A percentile compares a stretch with the other conserved stretches of the same genome.
Evolutionary conservation across 495 filamentous ascomycete species (phyloP).

Genomic region (Neurospora terricola): DNA sequence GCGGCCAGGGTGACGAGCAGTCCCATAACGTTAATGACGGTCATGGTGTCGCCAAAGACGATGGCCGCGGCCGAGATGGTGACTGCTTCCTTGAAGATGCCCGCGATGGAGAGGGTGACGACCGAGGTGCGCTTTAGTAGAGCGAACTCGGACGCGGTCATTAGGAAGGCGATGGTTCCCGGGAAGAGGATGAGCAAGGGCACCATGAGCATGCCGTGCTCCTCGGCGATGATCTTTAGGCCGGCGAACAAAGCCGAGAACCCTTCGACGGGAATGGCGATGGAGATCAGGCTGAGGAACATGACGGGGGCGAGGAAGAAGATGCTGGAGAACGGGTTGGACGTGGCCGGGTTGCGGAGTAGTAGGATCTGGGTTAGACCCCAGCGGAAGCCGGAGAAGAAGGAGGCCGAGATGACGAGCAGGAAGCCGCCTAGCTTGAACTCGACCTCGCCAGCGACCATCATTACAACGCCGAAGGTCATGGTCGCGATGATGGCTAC

Average conservation of each 20-base stretch:
- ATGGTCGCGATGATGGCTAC: slow-evolving; percentile 83
- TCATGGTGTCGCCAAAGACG: slow-evolving; percentile 84
- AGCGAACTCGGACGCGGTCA: slow-evolving; percentile 95
- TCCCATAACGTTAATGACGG: slow-evolving; percentile 78
- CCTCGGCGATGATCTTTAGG: slow-evolving; percentile 47
- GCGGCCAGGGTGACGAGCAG: slow-evolving; percentile 79
- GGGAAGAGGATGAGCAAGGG: slow-evolving; percentile 75
- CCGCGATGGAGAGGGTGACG: slow-evolving; percentile 91
- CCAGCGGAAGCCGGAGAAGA: slow-evolving; percentile 97
- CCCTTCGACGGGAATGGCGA: slow-evolving; percentile 84
- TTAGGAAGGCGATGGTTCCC: slow-evolving; percentile 83
- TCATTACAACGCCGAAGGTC: slow-evolving; percentile 95
- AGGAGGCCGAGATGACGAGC: slow-evolving; percentile 83
- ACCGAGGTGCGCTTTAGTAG: slow-evolving; percentile 90
- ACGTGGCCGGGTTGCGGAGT: slow-evolving; percentile 86
- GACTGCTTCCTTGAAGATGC: slow-evolving; percentile 98
- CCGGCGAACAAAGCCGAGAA: slow-evolving; percentile 53
- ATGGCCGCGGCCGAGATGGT: slow-evolving; percentile 85
- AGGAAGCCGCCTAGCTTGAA: slow-evolving; percentile 85
- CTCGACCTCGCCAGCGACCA: slow-evolving; percentile 93
- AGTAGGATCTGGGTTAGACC: slow-evolving; percentile 92
- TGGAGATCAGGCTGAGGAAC: slow-evolving; percentile 71
- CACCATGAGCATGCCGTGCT: slow-evolving; percentile 50
- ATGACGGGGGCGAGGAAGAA: slow-evolving; percentile 96
- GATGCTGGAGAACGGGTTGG: slow-evolving; percentile 93